Base-by-base conservation (phyloP, 805 yeast genomes). In the Cyberlindnera mrakii region DNA sequence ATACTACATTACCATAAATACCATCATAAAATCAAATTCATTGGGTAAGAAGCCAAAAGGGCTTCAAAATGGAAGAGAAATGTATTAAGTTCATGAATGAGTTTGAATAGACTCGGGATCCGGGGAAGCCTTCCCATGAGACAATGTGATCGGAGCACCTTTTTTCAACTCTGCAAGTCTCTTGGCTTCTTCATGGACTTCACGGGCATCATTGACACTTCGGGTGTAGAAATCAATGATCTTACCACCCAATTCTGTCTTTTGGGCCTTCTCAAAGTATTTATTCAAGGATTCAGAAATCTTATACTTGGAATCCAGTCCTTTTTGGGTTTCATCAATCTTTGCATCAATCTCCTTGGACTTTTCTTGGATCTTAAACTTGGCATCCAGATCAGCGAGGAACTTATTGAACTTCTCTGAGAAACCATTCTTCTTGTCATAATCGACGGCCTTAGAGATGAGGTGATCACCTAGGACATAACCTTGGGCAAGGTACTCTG, bases 401-500 rank as follows among this genome's bases (percentile, higher is more conserved):
- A 84, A 84, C 27, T 61, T 57, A 54, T 71, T 74, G 68, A 85
- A 85, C 48, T 71, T 71, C 35, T 65, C 54, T 23, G 83, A 69
- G 54, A 71, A 62, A 0, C 91, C 93, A 55, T 80, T 74, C 54
- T 79, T 67, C 50, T 78, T 69, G 61, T 85, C 93, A 48, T 80
- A 68, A 16, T 71, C 77, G 41, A 82, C 69, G 18, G 87, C 84
- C 55, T 72, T 73, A 44, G 74, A 70, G 35, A 85, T 67, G 39
- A 83, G 64, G 40, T 70, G 64, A 60, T 85, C 93, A 37, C 81
- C 71, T 35, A 85, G 62, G 16, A 70, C 74, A 58, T 85, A 85
- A 5, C 95, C 95, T n/a, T 78, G 75, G 29, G 87, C 71, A 46
- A 85, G 67, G 53, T 82, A 75, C 62, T 85, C 91, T 1, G 93